Evolutionary conservation across 345 rosid genomes (phyloP), one percentile per base, ranked within the genome.

Genomic region (Hevea brasiliensis): DNA sequence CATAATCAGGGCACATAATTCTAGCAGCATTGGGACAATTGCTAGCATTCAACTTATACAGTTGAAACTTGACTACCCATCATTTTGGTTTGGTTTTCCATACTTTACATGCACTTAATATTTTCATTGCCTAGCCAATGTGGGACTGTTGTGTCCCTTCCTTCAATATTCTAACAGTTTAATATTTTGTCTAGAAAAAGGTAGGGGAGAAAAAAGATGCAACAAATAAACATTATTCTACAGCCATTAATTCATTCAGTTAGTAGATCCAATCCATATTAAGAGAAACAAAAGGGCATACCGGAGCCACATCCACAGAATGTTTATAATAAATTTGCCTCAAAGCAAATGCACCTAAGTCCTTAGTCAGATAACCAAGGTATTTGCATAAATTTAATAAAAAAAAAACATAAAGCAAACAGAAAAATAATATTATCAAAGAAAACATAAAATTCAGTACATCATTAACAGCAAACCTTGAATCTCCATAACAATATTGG

Each of bases 401-500:
- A 66, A 42, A 61, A 23, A 71, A 50, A 62, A 9, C 44, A 65
- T 74, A 26, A 37, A 67, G 20, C 61, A 61, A 53, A 26, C 61
- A 20, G 54, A 24, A 65, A n/a, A 74, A 20, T 40, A 21, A 21
- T 7, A 11, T 54, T n/a, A n/a, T 48, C 6, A 9, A 53, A 42
- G 44, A 65, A 13, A 44, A 2, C 7, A 70, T 24, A 4, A 35
- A 41, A 45, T 79, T 4, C 73, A 45, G 27, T 37, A 17, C n/a
- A 48, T 55, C 42, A 64, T 37, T 67, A 74, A 50, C 20, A 76
- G 71, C 57, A 61, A 42, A 95, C 99, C 96, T 95, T 92, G 76
- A 91, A 82, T 84, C 96, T 89, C 92, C 85, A 83, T 74, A 92
- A 86, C 60, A 92, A 72, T 10, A 83, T 29, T 44, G 99, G 98